phyloP scores from a whole-genome alignment of 192 early-diverging fungal genomes.

The Coemansia sp. region DNA sequence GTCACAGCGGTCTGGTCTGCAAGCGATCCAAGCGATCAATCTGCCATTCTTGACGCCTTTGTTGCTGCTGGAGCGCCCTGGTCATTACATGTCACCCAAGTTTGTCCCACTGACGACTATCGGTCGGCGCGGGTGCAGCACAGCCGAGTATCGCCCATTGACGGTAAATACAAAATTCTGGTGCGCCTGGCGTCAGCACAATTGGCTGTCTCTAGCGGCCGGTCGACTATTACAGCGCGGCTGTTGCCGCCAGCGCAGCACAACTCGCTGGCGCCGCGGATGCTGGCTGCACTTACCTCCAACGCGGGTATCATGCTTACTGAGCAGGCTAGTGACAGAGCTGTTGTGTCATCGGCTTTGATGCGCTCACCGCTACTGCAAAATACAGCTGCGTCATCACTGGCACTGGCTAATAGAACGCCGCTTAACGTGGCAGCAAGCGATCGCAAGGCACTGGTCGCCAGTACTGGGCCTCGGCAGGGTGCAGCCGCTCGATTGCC shows the following conservation, averaged over 20 bases:
- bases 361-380: slow-evolving; percentile 24
- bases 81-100: slow-evolving; percentile 30
- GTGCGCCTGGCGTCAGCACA: slow-evolving; percentile 26
- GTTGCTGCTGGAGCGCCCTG: slow-evolving; percentile 26
- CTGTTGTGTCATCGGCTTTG: not conserved
- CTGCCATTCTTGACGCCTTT: slow-evolving; percentile 9
- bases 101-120: slow-evolving; percentile 9
- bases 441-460: not conserved
- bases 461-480: not conserved
- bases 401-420: slow-evolving; percentile 3
- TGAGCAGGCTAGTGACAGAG: not conserved
- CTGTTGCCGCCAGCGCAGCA: slow-evolving; percentile 12
- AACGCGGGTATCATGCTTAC: slow-evolving; percentile 10
- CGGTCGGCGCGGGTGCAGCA: slow-evolving; percentile 19
- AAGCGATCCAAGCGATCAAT: not conserved
- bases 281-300: slow-evolving; percentile 10
- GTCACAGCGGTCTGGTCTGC: slow-evolving; percentile 25
- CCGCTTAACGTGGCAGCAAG: not conserved
- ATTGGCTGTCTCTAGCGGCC: slow-evolving; percentile 5
- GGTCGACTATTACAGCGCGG: slow-evolving; percentile 18
- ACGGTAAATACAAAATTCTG: slow-evolving; percentile 5
- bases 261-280: slow-evolving; percentile 1
- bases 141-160: slow-evolving; percentile 8
- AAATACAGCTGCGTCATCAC: slow-evolving; percentile 20
- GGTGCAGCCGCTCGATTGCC: not conserved